Base-by-base conservation (phyloP, 164 flowering plant genomes). In the Vitis amurensis region DNA sequence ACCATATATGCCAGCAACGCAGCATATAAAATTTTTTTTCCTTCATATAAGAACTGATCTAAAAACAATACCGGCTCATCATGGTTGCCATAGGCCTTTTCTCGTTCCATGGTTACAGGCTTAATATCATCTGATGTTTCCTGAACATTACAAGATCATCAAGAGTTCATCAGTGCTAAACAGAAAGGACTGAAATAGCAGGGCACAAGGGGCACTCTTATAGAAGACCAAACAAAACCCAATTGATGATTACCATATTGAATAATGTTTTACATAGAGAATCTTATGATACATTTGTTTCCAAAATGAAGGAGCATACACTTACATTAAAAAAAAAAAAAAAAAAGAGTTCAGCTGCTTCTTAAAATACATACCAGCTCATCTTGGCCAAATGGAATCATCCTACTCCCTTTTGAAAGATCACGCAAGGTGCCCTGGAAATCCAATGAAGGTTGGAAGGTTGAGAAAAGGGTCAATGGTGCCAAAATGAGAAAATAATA, bases 361-460 rank as follows among this genome's bases (percentile, higher is more conserved):
- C 29, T 52, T 17, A 15, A 29, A 30, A 51, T 13, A 74, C 78
- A 64, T 75, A 80, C 83, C 67, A 31, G 70, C 31, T 77, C 80
- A 75, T 50, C 64, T 59, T 75, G 78, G 29, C 73, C 68, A 12
- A 72, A 71, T 10, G 70, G 19, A 64, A 66, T 30, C 29, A 47
- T 44, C 71, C 71, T 75, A 19, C 67, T 77, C 6, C 73, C 71
- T 69, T 75, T 81, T 51, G 75, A 15, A 37, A 81, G 81, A 75
- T 78, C 84, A 50, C 84, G 75, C 48, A 81, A 31, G 19, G 81
- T 76, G 51, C 84, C 84, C 84, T 81, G 52, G 55, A 62, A 49
- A 49, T 61, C 27, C 16, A 63, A 48, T 47, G 16, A 19, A 49
- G 27, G 27, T 23, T 23, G 27, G 27, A n/a, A 17, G 2, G 14